These are phyloP conservation scores for Aschersonia sp. DNA, from an alignment of 2,329 filamentous ascomycete genomes.

Conservation along the genomic window DNA sequence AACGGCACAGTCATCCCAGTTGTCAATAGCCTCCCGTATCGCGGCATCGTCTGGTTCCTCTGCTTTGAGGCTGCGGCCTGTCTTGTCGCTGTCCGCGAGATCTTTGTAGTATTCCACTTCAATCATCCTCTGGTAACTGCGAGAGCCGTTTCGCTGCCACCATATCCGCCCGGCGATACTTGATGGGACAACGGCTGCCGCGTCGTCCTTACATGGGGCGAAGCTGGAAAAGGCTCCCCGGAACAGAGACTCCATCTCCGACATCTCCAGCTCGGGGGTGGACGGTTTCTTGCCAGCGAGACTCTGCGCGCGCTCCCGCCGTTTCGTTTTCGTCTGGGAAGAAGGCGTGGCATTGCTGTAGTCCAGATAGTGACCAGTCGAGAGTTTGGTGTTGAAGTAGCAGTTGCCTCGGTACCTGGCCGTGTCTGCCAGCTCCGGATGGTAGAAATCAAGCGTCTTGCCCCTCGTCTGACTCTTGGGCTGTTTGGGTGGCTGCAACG, in stretches of 20 bases:
- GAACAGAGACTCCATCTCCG: constrained; percentile 61
- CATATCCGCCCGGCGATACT: constrained; percentile 54
- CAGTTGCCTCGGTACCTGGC: constrained; percentile 37
- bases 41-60: constrained; percentile 34
- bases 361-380: constrained; percentile 56
- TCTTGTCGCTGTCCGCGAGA: constrained; percentile 20
- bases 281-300: constrained; percentile 44
- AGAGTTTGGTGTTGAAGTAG: constrained; percentile 52
- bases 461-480: constrained; percentile 56
- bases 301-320: constrained; percentile 58
- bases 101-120: constrained; percentile 33
- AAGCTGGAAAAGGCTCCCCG: constrained; percentile 68
- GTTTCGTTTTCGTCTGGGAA: constrained; percentile 42
- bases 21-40: constrained; percentile 38
- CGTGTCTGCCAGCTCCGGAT: constrained; percentile 39
- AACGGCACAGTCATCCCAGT: constrained; percentile 41
- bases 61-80: constrained; percentile 14
- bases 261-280: constrained; percentile 39
- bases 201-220: constrained; percentile 61
- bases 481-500: constrained; percentile 56
- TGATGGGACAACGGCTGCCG: constrained; percentile 53
- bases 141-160: constrained; percentile 60
- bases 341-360: constrained; percentile 48
- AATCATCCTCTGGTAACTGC: constrained; percentile 49
- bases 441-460: constrained; percentile 36